Base-by-base conservation (phyloP, 169 alveolate genomes). In the Eimeria praecox region DNA sequence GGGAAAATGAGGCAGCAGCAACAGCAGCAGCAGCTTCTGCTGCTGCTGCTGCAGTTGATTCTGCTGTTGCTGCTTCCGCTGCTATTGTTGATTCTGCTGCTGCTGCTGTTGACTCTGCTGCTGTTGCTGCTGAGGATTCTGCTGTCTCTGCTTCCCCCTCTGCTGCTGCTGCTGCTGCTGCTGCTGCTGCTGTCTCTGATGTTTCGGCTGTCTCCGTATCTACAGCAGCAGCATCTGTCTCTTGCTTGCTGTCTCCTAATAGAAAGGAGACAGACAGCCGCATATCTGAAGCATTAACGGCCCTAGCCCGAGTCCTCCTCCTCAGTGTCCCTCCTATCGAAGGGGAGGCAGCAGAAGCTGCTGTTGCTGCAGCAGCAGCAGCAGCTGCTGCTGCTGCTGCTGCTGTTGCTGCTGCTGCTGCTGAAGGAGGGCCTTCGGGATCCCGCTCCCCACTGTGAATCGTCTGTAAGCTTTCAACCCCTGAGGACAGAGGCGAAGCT, bases 171-270 rank as follows among this genome's bases (percentile, higher is more conserved):
- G 56, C 83, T 64, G 10, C 82, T 52, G 59, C 42, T 54, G 44
- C 82, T 20, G 73, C 35, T 46, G 44, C 62, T 33, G 16, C 77
- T 40, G 64, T 71, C 27, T 12, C 91, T n/a, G n/a, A 62, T 20
- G 82, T 54, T 24, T 42, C 75, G 35, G 73, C 73, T 92, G 35
- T 69, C 75, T 42, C 91, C 38, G 59, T 66, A 42, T 24, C 83
- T 56, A 54, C 52, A 16, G 54, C 75, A 27, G 3, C 91, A 42
- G 40, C 71, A 9, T 62, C 80, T 35, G 4, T 90, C 35, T 90
- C 90, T 5, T 66, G 71, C 85, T 35, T 5, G 8, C 30, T 24
- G 73, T 66, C 38, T 33, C 62, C 38, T 35, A 46, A 56, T 71
- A 20, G 9, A 46, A 20, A 42, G 59, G 59, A 54, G 44, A 54